phyloP scores from a whole-genome alignment of 352 stramenopile genomes.

The Phytophthora europaea region DNA sequence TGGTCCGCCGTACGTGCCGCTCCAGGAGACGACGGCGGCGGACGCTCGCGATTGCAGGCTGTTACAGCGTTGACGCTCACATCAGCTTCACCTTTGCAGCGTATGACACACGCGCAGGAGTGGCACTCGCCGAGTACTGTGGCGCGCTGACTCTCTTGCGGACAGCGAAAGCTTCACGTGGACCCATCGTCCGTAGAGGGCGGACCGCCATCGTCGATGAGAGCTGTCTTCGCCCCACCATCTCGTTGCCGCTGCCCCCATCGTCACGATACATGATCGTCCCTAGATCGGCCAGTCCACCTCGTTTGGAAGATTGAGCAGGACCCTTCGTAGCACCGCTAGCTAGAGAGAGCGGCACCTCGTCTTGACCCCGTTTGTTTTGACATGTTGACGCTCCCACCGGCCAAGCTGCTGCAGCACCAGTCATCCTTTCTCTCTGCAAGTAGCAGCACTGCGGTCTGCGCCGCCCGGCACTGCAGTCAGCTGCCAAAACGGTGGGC shows the following conservation, averaged over 20 bases:
- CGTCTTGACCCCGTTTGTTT: not conserved
- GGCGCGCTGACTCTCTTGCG: constrained; percentile 19
- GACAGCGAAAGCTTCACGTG: constrained; percentile 22
- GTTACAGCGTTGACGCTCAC: constrained; percentile 8
- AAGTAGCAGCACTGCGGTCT: not conserved
- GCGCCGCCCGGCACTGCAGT: not conserved
- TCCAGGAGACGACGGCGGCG: not conserved
- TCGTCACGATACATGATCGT: constrained; percentile 40
- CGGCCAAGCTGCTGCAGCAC: not conserved
- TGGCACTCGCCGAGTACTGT: constrained; percentile 13
- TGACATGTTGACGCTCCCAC: constrained; percentile 11
- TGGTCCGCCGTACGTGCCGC: constrained; percentile 1
- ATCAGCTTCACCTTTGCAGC: constrained; percentile 6
- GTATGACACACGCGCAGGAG: constrained; percentile 25
- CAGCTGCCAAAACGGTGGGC: constrained; percentile 6
- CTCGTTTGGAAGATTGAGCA: constrained; percentile 16
- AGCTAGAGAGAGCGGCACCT: not conserved
- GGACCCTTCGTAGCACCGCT: not conserved
- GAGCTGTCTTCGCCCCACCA: not conserved
- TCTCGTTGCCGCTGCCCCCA: constrained; percentile 2
- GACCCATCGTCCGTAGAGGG: constrained; percentile 27
- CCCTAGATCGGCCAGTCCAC: constrained; percentile 14
- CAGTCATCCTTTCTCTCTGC: not conserved
- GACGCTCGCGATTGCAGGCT: constrained; percentile 1
- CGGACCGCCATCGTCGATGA: constrained; percentile 14